Percentiles rank a stretch among this genome's conserved stretches.
Conservation (phyloP, 345 rosid genomes). For the Trapa bicornis region DNA sequence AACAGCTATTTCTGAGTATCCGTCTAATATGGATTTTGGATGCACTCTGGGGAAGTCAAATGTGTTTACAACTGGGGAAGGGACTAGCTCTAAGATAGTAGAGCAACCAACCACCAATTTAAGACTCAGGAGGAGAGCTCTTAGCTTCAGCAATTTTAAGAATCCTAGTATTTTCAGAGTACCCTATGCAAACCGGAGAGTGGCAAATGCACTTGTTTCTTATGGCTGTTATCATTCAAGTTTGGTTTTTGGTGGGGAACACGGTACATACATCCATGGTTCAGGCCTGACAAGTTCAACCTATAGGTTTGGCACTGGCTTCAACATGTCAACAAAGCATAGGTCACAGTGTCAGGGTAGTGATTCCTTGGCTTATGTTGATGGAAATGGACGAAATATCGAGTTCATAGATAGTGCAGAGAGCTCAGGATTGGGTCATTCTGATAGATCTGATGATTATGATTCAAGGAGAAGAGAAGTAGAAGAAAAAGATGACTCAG, state of each 20-base stretch:
- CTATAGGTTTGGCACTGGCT: conserved; percentile 16
- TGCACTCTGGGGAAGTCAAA: conserved; percentile 34
- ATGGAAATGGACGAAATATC: conserved; percentile 42
- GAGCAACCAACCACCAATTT: conserved; percentile 17
- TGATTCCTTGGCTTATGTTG: conserved; percentile 48
- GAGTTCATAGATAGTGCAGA: conserved; percentile 29
- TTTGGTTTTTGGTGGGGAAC: conserved; percentile 20
- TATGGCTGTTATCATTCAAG: conserved; percentile 21
- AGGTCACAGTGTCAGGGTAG: conserved; percentile 40
- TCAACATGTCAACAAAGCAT: conserved; percentile 19
- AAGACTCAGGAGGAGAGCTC: conserved; percentile 26
- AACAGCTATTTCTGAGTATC: not conserved
- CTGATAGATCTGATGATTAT: conserved; percentile 18
- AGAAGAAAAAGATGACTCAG: conserved; percentile 22
- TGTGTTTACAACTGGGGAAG: conserved; percentile 23
- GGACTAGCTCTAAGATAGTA: conserved; percentile 15
- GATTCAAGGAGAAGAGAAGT: conserved; percentile 23
- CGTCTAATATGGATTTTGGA: conserved; percentile 42
- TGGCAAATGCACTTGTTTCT: conserved; percentile 15
- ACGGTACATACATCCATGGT: conserved; percentile 17
- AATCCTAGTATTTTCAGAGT: conserved; percentile 19
- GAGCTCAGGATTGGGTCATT: conserved; percentile 14
- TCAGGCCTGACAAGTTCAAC: conserved; percentile 13
- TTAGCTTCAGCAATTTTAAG: conserved; percentile 19
- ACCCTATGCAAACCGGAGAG: conserved; percentile 13